Percentiles rank a stretch among this genome's conserved stretches.
Conservation (phyloP, 768 basidiomycete species). For the Trichaptum fuscoviolaceum region DNA sequence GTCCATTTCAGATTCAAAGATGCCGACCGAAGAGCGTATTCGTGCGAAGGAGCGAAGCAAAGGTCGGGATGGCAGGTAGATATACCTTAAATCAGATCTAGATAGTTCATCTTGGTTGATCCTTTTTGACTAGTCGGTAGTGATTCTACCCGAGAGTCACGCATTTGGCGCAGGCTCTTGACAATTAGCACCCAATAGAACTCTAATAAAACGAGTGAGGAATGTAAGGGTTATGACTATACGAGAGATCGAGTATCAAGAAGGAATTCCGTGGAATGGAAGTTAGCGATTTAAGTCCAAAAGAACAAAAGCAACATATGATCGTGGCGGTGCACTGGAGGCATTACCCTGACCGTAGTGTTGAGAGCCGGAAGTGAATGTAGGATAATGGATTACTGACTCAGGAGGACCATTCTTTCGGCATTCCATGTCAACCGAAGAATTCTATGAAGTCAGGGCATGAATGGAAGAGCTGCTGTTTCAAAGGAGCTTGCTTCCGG, state of each 20-base stretch:
- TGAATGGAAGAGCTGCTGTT: too few species aligned
- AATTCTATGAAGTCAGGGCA: too few species aligned
- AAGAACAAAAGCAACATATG: not conserved
- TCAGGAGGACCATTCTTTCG: too few species aligned
- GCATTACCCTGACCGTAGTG: not conserved
- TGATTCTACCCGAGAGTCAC: not conserved
- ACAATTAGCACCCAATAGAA: not conserved
- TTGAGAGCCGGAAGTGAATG: too few species aligned
- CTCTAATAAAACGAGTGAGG: not conserved
- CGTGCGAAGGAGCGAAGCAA: not conserved
- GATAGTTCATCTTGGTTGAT: not conserved
- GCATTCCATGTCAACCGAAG: too few species aligned
- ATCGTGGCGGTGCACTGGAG: not conserved
- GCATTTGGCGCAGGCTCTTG: not conserved
- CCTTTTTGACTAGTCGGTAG: not conserved
- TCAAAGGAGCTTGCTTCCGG: too few species aligned
- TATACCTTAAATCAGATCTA: not conserved
- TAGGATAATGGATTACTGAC: too few species aligned
- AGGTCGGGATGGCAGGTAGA: not conserved
- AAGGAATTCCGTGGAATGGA: not conserved
- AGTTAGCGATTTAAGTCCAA: not conserved
- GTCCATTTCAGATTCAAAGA: not conserved
- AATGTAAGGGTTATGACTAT: not conserved
- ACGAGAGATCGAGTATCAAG: too few species aligned
- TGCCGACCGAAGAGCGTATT: not conserved